Percentiles rank a stretch among this genome's conserved stretches.
These are phyloP conservation scores for Blastobotrys muscicola DNA, from an alignment of 805 yeast genomes.

Conservation along the genomic window DNA sequence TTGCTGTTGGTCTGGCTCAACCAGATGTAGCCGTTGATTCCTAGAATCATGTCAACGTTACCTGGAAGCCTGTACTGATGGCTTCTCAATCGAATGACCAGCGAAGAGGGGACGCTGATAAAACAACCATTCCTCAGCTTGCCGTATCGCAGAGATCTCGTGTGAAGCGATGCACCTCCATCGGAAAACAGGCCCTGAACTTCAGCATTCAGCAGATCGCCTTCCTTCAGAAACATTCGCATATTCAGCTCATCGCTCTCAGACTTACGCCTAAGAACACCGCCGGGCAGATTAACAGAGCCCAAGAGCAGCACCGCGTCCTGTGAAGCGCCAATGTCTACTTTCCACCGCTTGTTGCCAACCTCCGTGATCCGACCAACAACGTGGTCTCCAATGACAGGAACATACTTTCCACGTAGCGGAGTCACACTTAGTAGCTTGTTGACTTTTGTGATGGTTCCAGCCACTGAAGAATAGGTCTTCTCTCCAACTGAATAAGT, in stretches of 20 bases:
- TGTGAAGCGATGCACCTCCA: conserved; percentile 89
- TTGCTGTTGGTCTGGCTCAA: conserved; percentile 49
- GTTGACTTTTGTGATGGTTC: conserved; percentile 78
- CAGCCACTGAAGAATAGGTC: conserved; percentile 89
- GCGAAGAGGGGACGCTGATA: conserved; percentile 68
- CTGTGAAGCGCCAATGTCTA: conserved; percentile 90
- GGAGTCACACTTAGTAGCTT: conserved; percentile 79
- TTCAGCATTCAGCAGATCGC: conserved; percentile 91
- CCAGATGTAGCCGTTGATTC: conserved; percentile 95
- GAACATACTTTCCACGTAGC: conserved; percentile 75
- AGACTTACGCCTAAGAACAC: conserved; percentile 84
- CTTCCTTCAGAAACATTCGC: conserved; percentile 90
- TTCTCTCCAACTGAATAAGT: conserved; percentile 68
- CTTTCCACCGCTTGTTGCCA: conserved; percentile 91
- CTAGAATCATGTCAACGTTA: conserved; percentile 80
- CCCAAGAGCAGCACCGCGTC: conserved; percentile 91
- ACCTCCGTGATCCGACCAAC: conserved; percentile 93
- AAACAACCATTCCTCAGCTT: conserved; percentile 87
- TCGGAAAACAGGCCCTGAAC: conserved; percentile 83
- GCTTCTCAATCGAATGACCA: conserved; percentile 75
- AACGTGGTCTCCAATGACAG: conserved; percentile 94
- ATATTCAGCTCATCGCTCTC: conserved; percentile 95
- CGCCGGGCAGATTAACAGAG: conserved; percentile 95
- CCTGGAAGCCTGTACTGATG: conserved; percentile 90
- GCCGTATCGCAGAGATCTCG: conserved; percentile 92